Evolutionary conservation across 257 asterid species (phyloP), one percentile per base, ranked within the genome.

Genomic region (Plantago major): DNA sequence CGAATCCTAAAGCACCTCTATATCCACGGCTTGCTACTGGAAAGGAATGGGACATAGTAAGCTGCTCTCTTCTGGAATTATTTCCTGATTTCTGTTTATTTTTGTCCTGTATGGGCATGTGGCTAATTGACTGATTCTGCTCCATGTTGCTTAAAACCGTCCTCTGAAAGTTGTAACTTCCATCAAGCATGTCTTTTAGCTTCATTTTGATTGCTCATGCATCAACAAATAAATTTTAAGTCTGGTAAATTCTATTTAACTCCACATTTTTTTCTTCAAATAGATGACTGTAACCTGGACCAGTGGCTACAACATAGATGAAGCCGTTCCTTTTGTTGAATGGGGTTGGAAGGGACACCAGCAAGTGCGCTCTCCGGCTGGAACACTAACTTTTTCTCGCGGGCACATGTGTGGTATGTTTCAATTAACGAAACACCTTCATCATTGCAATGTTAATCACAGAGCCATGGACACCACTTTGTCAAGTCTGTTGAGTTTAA

Each of bases 241-340:
- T 68, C 10, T 51, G 57, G 37, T 51, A 51, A 51, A 10, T 51
- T 19, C 12, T 55, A 1, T 40, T 11, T 63, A 2, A 2, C 12
- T 8, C 18, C 7, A 0, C 49, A 6, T 38, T 40, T 50, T 42
- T 13, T 40, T 18, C 4, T 50, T 7, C 10, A 11, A 33, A 46
- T 43, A 83, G 90, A 80, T 80, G 90, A 80, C 87, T 30, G 75
- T 83, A 43, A 83, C 90, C 11, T 83, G 87, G 87, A 83, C 87
- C 11, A 83, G 90, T 69, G 90, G 87, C 50, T 83, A 83, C 68
- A 72, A 72, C 22, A 78, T 76, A 45, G 74, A 76, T 42, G 87
- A 83, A 76, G 90, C 90, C 3, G 67, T 74, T 45, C 87, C 90
- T 58, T 68, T 83, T 60, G 74, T 74, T 30, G 66, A 75, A 42